phyloP scores from a whole-genome alignment of 257 asterid species.

The Solanum verrucosum region DNA sequence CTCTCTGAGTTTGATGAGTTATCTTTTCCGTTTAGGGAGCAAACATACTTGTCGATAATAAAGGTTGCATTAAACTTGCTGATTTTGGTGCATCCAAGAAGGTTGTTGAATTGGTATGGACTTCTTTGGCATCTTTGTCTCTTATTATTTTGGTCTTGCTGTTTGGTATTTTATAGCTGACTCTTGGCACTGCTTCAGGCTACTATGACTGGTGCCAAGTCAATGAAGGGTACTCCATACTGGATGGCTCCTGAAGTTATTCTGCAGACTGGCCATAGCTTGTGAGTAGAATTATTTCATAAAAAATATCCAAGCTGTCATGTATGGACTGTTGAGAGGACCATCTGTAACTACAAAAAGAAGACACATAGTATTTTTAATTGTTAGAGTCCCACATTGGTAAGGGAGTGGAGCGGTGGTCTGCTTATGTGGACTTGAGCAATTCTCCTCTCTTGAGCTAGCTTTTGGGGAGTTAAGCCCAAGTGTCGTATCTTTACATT shows the following conservation, averaged over 20 bases:
- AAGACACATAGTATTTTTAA: background rate
- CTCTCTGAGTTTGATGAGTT: background rate
- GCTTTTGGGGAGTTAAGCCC: background rate
- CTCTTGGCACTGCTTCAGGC: slow-evolving; percentile 48
- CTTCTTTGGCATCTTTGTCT: background rate
- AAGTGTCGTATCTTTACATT: background rate
- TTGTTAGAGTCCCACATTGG: background rate
- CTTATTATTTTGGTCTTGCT: slow-evolving; percentile 3
- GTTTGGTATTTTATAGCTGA: slow-evolving; percentile 11
- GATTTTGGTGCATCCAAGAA: slow-evolving; percentile 99
- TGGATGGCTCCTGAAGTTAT: slow-evolving; percentile 99
- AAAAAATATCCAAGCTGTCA: background rate
- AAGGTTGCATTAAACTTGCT: slow-evolving; percentile 97
- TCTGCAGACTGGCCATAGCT: slow-evolving; percentile 98
- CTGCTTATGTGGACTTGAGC: background rate
- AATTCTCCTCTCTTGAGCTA: background rate
- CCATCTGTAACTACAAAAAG: background rate
- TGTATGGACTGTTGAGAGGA: background rate
- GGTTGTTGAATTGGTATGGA: slow-evolving; percentile 90
- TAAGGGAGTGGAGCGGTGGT: background rate
- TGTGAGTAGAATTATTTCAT: slow-evolving; percentile 48
- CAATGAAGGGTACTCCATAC: slow-evolving; percentile 99
- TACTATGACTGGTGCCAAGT: slow-evolving; percentile 93
- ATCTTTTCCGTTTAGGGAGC: slow-evolving; percentile 58
- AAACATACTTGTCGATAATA: slow-evolving; percentile 92